These are phyloP conservation scores for Cladosporium halotolerans DNA, from an alignment of 2,329 filamentous ascomycete species.

Conservation along the genomic window DNA sequence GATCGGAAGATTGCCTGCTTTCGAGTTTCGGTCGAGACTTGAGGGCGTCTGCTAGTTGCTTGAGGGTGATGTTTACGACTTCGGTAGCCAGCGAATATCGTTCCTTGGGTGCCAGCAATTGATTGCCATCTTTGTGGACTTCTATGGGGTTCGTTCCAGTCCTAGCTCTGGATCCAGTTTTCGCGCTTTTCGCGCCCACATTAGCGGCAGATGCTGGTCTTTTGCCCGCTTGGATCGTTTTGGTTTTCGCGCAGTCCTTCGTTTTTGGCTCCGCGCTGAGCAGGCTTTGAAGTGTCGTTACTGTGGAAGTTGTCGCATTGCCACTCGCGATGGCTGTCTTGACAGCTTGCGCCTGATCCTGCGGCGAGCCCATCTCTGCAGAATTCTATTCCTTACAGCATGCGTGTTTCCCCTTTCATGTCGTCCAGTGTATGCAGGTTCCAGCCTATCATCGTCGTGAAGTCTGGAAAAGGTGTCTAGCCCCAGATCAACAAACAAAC, in stretches of 20 bases:
- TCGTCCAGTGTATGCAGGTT: conserved; percentile 1
- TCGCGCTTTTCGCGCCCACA: background rate
- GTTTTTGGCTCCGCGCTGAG: conserved; percentile 16
- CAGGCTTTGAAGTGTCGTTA: conserved; percentile 23
- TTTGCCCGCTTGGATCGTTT: background rate
- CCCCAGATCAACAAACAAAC: conserved; percentile 9
- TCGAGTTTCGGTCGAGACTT: conserved; percentile 37
- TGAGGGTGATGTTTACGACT: conserved; percentile 64
- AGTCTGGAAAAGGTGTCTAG: background rate
- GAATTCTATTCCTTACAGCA: background rate
- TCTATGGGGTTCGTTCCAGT: conserved; percentile 3
- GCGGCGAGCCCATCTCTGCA: conserved; percentile 15
- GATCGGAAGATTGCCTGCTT: conserved; percentile 25
- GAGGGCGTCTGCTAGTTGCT: conserved; percentile 60
- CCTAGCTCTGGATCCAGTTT: background rate
- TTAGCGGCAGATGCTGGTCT: background rate
- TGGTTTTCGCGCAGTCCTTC: conserved; percentile 2
- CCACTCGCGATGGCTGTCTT: conserved; percentile 16
- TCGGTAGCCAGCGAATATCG: conserved; percentile 64
- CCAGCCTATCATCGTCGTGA: conserved; percentile 9
- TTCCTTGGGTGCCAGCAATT: conserved; percentile 43
- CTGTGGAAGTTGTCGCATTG: conserved; percentile 19
- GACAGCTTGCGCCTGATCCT: conserved; percentile 15
- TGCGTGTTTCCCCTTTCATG: background rate
- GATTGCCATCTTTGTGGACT: background rate